Percentiles rank a stretch among this genome's conserved stretches.
Conservation (phyloP, 495 filamentous ascomycete species). For the Talaromyces thailandensis region DNA sequence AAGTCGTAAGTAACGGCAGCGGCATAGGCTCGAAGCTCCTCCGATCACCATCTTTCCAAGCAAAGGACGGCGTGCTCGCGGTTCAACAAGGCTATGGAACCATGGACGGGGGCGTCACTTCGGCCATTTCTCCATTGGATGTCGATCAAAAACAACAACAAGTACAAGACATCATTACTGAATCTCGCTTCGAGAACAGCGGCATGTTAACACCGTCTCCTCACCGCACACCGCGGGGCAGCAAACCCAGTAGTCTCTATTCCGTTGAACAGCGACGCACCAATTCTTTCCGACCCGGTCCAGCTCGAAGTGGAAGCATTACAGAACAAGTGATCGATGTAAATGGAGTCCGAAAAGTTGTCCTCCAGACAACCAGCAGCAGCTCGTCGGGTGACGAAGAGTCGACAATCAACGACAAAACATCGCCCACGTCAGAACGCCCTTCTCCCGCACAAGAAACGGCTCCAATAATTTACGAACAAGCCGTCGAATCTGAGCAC, state of each 20-base stretch:
- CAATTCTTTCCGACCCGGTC: conserved; percentile 26
- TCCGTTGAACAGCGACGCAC: conserved; percentile 9
- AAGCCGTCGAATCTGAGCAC: not conserved
- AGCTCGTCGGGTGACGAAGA: conserved; percentile 32
- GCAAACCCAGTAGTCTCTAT: not conserved
- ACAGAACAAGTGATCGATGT: conserved; percentile 79
- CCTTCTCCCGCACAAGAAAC: not conserved
- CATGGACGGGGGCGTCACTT: conserved; percentile 15
- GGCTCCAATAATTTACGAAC: not conserved
- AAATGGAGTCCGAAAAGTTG: conserved; percentile 74
- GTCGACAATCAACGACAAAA: not conserved
- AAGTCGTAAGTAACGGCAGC: conserved; percentile 22
- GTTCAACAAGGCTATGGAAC: conserved; percentile 60
- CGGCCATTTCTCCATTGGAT: conserved; percentile 21
- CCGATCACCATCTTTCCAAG: conserved; percentile 38
- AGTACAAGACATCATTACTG: not conserved
- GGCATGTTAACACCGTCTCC: not conserved
- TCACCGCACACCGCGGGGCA: not conserved
- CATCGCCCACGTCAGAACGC: not conserved
- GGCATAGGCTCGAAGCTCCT: conserved; percentile 46
- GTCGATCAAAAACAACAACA: conserved; percentile 14
- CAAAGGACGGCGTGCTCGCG: conserved; percentile 63
- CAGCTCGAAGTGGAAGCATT: conserved; percentile 76
- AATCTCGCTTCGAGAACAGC: not conserved
- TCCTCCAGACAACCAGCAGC: conserved; percentile 63